Evolutionary conservation across 2,329 filamentous ascomycete species (phyloP), one percentile per base, ranked within the genome.

Genomic region (Pseudocercospora crystallina): DNA sequence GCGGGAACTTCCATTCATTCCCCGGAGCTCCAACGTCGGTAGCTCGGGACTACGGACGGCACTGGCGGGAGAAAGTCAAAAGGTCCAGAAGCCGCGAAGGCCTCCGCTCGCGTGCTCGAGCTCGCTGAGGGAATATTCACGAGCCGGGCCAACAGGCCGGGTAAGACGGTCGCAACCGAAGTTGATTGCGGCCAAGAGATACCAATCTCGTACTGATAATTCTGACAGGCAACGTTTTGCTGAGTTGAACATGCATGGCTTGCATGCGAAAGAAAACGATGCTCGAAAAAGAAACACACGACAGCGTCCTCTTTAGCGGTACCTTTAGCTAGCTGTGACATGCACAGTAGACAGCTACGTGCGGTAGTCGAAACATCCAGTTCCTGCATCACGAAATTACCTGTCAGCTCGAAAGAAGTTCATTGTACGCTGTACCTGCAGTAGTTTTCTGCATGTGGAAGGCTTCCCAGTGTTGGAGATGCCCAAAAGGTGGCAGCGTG

Each of bases 401-500:
- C 31, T 46, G 42, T 47, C 47, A 50, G 38, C 43, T 50, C 26
- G 29, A 32, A 30, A 35, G 36, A 15, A 13, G 41, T 29, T 15
- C 37, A 30, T 31, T 13, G 26, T 42, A 43, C 42, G 40, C 38
- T 46, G 53, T 53, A 49, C 50, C 56, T 58, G 56, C 56, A 56
- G 52, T 56, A 56, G 56, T 46, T 20, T 37, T 47, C 39, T 51
- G 56, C 43, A 47, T 49, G 13, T 33, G 43, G 36, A 48, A 45
- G 53, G 31, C 10, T 41, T 31, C 26, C n/a, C 20, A 26, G 7
- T 26, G 20, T 26, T 26, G 11, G 40, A n/a, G 26, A 11, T 31
- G 40, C 10, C 26, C 9, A 29, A 29, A 43, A 43, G 7, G 14
- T 13, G 26, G 11, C 26, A 31, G 40, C 10, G 32, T 3, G n/a